Evolutionary conservation across 257 asterid genomes (phyloP).

Genomic region (Hygrophila difformis): DNA sequence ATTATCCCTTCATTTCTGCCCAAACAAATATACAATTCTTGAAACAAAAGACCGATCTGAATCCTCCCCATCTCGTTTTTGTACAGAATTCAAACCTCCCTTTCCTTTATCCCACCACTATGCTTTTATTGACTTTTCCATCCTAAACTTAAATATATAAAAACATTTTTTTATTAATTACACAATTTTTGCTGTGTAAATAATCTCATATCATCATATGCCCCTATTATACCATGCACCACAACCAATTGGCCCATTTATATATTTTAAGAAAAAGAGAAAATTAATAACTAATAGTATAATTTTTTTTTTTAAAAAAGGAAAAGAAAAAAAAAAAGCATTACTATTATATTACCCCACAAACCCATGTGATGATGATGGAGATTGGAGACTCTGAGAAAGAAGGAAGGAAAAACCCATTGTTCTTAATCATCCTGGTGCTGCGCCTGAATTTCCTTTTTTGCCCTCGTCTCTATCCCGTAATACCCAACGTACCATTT

Average conservation of each 20-base stretch:
- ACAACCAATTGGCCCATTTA: slow-evolving; percentile 21
- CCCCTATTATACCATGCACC: slow-evolving; percentile 25
- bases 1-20: slow-evolving; percentile 26
- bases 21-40: slow-evolving; percentile 28
- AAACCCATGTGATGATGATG: slow-evolving; percentile 29
- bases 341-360: slow-evolving; percentile 23
- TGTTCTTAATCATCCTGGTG: slow-evolving; percentile 25
- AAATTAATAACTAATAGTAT: too few species aligned
- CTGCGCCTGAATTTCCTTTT: slow-evolving; percentile 51
- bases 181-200: too few species aligned
- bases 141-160: too few species aligned
- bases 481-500: slow-evolving; percentile 89
- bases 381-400: too few species aligned
- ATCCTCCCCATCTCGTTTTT: slow-evolving; percentile 20
- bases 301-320: too few species aligned
- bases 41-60: slow-evolving; percentile 26
- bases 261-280: slow-evolving; percentile 14
- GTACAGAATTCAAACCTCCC: slow-evolving; percentile 24
- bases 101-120: slow-evolving; percentile 8
- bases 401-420: too few species aligned
- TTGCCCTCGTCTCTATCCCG: slow-evolving; percentile 68
- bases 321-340: slow-evolving; percentile 8
- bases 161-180: too few species aligned
- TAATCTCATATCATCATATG: too few species aligned
- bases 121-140: too few species aligned